Evolutionary conservation across 1,284 basidiomycete species (phyloP), one percentile per base, ranked within the genome.

Genomic region (Sparassis latifolia): DNA sequence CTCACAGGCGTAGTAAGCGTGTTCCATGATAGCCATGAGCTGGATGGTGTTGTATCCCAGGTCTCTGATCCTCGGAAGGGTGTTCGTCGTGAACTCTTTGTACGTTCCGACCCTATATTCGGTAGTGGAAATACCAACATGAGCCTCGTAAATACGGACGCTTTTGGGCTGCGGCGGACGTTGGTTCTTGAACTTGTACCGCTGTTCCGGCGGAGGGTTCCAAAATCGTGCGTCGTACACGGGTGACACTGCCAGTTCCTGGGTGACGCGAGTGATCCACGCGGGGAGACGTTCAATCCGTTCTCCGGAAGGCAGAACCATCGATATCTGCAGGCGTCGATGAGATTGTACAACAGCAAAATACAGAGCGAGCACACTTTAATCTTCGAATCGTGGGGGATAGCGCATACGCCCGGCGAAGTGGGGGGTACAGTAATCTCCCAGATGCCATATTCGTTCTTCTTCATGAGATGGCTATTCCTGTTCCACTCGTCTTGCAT

Each of bases 201-300:
- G 75, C 57, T 91, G 68, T 20, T 75, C 66, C 41, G 73, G 60
- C 29, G 92, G 83, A 1, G 96, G 96, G 66, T 98, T 97, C 96
- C 96, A 99, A 72, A 98, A 97, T n/a, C 92, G 83, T 29, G 92
- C 92, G 54, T 99, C 96, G 69, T 97, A 99, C 3, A 92, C 80
- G 4, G 93, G 90, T 9, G 96, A 98, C 33, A 94, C 84, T 45
- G 72, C 68, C 50, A 98, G 73, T 65, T 99, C 93, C 68, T 99
- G 96, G 1, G 95, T 97, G 51, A 97, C 96, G 53, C 95, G 90
- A 56, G 74, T 86, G 62, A 94, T 94, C 96, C 96, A 99, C 9
- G 89, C 83, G 2, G 96, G 95, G 31, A 98, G 67, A 47, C 95
- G 84, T 66, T 97, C 96, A 56, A 97, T 89, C 39, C 90, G 84